phyloP scores from a whole-genome alignment of 78 protist species.

The Speleostelium caveatum region DNA sequence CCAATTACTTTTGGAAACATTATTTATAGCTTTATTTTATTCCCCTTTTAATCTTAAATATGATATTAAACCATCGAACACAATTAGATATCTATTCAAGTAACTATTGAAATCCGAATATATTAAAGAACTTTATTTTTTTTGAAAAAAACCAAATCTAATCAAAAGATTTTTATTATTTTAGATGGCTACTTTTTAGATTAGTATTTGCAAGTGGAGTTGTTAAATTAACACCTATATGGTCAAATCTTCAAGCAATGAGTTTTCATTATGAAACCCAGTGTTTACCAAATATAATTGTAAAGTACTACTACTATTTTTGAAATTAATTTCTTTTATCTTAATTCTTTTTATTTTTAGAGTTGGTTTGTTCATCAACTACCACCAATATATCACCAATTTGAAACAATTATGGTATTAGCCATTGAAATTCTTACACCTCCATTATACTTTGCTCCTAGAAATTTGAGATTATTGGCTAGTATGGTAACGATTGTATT shows the following conservation, averaged over 20 bases:
- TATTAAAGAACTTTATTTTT: too few relatives aligned
- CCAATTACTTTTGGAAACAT: slow-evolving; percentile 51
- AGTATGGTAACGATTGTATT: slow-evolving; percentile 19
- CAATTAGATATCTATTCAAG: slow-evolving; percentile 72
- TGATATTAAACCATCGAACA: slow-evolving; percentile 47
- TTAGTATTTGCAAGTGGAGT: slow-evolving; percentile 81
- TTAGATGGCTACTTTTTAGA: slow-evolving; percentile 62
- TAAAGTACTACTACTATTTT: slow-evolving; percentile 1
- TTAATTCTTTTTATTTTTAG: neutral
- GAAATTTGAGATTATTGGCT: slow-evolving; percentile 28
- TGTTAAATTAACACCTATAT: slow-evolving; percentile 78
- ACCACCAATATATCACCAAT: slow-evolving; percentile 44
- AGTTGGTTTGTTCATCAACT: slow-evolving; percentile 69
- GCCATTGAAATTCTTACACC: slow-evolving; percentile 67
- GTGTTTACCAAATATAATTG: slow-evolving; percentile 83
- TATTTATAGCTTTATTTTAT: slow-evolving; percentile 47
- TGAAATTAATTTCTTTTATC: neutral
- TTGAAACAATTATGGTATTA: slow-evolving; percentile 43
- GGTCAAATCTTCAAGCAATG: slow-evolving; percentile 84
- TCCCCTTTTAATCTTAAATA: slow-evolving; percentile 63
- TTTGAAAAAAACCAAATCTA: neutral
- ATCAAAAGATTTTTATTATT: neutral
- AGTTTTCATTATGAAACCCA: slow-evolving; percentile 82
- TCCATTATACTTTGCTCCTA: slow-evolving; percentile 48
- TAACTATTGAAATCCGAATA: neutral